Conservation (phyloP, 495 filamentous ascomycete genomes). For the Haplographium delicatum region DNA sequence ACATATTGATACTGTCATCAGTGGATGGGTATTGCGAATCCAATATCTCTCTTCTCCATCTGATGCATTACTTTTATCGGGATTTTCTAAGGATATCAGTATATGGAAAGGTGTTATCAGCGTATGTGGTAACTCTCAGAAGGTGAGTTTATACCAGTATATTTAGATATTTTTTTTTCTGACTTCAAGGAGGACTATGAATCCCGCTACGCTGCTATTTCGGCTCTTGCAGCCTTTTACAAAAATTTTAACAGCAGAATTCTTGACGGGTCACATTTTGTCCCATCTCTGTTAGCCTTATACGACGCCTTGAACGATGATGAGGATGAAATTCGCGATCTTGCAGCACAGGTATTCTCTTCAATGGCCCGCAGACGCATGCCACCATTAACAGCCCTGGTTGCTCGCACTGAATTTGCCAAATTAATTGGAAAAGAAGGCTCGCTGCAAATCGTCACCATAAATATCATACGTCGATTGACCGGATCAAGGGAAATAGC, state of each 20-base stretch:
- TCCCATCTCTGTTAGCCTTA: conserved; percentile 14
- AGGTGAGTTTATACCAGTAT: too few relatives aligned
- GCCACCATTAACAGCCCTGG: conserved; percentile 32
- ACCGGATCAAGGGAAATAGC: conserved; percentile 23
- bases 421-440: conserved; percentile 28
- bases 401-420: conserved; percentile 34
- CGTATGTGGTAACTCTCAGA: too few relatives aligned
- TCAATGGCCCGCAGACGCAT: conserved; percentile 35
- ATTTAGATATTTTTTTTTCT: too few relatives aligned
- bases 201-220: conserved; percentile 53
- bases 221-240: conserved; percentile 42
- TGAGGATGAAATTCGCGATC: conserved; percentile 76
- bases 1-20: too few relatives aligned
- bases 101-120: too few relatives aligned
- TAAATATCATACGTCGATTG: conserved; percentile 33
- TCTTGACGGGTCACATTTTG: neutral
- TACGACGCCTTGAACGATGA: conserved; percentile 67
- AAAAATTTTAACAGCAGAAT: conserved; percentile 6
- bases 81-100: too few relatives aligned
- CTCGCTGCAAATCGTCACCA: conserved; percentile 18
- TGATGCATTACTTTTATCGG: too few relatives aligned
- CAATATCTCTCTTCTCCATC: too few relatives aligned
- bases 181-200: too few relatives aligned
- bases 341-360: conserved; percentile 47
- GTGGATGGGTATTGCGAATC: too few relatives aligned